Evolutionary conservation across 768 basidiomycete genomes (phyloP).

Genomic region (Glaciozyma antarctica): DNA sequence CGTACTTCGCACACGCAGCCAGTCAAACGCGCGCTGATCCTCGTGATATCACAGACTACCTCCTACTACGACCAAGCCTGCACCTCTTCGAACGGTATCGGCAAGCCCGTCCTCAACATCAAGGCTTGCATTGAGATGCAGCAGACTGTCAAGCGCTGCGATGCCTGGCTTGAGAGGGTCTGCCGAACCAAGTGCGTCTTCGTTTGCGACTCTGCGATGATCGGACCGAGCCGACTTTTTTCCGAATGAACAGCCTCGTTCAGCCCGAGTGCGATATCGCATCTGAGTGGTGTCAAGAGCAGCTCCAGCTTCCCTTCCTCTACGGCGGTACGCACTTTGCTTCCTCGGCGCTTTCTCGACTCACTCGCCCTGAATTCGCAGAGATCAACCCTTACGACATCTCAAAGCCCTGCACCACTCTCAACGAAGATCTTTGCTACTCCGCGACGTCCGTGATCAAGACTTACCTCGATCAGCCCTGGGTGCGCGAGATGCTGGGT

Average conservation of each 20-base stretch:
- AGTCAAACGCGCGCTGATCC: neutral
- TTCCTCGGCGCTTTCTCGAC: no score
- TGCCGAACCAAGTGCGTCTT: constrained; percentile 6
- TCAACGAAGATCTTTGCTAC: constrained; percentile 20
- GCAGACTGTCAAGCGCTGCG: constrained; percentile 14
- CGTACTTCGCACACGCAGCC: neutral
- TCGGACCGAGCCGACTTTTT: neutral
- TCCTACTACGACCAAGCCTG: constrained; percentile 24
- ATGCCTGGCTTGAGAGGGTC: constrained; percentile 15
- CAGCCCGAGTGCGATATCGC: constrained; percentile 13
- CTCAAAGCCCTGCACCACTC: constrained; percentile 19
- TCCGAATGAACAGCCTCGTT: neutral
- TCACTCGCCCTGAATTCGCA: no score
- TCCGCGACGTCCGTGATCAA: constrained; percentile 10
- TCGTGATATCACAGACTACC: neutral
- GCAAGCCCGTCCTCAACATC: constrained; percentile 13
- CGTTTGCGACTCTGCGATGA: neutral
- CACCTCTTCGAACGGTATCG: constrained; percentile 10
- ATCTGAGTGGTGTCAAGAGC: neutral
- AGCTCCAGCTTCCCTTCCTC: constrained; percentile 14
- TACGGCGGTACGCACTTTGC: neutral
- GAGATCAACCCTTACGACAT: constrained; percentile 17
- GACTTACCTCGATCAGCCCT: constrained; percentile 13
- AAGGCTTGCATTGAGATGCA: constrained; percentile 20
- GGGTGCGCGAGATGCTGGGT: constrained; percentile 10